Evolutionary conservation across 176 grass and related monocot species (phyloP).

Genomic region (Carex kokanica): DNA sequence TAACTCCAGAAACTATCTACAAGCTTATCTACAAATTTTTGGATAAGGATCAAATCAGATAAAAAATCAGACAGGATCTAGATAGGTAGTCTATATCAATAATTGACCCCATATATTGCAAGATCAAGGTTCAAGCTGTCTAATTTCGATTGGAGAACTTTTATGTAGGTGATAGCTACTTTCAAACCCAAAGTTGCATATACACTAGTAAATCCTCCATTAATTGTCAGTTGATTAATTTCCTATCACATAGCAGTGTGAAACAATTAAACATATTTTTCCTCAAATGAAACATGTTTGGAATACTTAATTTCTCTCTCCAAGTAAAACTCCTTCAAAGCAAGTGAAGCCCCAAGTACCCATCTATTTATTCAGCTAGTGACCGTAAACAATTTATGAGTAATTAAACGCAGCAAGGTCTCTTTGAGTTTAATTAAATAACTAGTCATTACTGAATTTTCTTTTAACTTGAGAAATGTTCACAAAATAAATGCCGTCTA

Average conservation of each 20-base stretch:
- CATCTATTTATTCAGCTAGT: not conserved
- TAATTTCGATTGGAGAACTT: not conserved
- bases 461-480: not conserved
- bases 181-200: not conserved
- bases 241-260: not conserved
- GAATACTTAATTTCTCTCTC: not conserved
- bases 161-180: not conserved
- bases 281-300: not conserved
- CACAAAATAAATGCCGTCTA: not conserved
- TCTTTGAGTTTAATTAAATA: not conserved
- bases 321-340: not conserved
- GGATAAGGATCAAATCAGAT: not conserved
- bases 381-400: not conserved
- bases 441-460: not conserved
- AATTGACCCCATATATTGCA: not conserved
- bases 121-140: too few species aligned
- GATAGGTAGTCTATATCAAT: constrained; percentile 3
- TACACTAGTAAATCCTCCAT: not conserved
- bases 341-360: not conserved
- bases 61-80: not conserved
- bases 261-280: not conserved
- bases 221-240: not conserved
- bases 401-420: not conserved
- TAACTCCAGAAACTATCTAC: not conserved
- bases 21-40: not conserved